These are phyloP conservation scores for Vitellaria paradoxa DNA, from an alignment of 179 eudicot genomes.

Conservation along the genomic window DNA sequence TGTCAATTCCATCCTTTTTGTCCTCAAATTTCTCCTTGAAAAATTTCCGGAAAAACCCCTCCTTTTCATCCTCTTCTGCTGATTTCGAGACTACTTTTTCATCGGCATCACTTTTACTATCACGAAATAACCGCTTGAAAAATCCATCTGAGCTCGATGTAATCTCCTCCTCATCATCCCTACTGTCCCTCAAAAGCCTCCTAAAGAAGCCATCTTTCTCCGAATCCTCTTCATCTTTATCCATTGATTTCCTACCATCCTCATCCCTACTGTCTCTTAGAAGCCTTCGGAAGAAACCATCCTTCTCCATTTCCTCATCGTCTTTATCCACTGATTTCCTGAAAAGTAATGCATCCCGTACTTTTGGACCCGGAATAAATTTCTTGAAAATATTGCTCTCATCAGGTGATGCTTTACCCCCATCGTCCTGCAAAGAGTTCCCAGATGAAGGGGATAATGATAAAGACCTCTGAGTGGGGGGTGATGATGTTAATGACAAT, in stretches of 20 bases:
- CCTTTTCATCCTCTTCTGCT: slow-evolving; percentile 67
- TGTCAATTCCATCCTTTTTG: slow-evolving; percentile 56
- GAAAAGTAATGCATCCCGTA: slow-evolving; percentile 74
- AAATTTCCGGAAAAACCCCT: slow-evolving; percentile 62
- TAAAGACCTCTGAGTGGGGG: slow-evolving; percentile 57
- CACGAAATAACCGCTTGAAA: slow-evolving; percentile 69
- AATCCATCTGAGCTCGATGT: slow-evolving; percentile 42
- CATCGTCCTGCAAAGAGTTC: slow-evolving; percentile 61
- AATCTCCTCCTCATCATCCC: slow-evolving; percentile 37
- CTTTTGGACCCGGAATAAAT: slow-evolving; percentile 78
- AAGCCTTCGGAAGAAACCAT: slow-evolving; percentile 72
- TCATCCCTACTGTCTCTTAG: slow-evolving; percentile 66
- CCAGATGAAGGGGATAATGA: slow-evolving; percentile 61
- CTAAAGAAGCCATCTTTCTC: slow-evolving; percentile 89
- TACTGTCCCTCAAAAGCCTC: slow-evolving; percentile 53
- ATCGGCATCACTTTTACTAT: slow-evolving; percentile 71
- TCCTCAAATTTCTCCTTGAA: slow-evolving; percentile 87
- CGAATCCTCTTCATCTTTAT: slow-evolving; percentile 65
- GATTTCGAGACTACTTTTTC: slow-evolving; percentile 50
- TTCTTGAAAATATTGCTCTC: slow-evolving; percentile 81
- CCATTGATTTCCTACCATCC: slow-evolving; percentile 71
- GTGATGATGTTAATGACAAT: slow-evolving; percentile 78
- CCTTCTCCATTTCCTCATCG: slow-evolving; percentile 72
- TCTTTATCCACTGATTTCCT: slow-evolving; percentile 84
- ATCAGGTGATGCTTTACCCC: slow-evolving; percentile 64